A percentile compares a stretch with the other conserved stretches of the same genome.
Evolutionary conservation across 2,329 filamentous ascomycete species (phyloP).

Genomic region (Tolypocladium pustulatum): DNA sequence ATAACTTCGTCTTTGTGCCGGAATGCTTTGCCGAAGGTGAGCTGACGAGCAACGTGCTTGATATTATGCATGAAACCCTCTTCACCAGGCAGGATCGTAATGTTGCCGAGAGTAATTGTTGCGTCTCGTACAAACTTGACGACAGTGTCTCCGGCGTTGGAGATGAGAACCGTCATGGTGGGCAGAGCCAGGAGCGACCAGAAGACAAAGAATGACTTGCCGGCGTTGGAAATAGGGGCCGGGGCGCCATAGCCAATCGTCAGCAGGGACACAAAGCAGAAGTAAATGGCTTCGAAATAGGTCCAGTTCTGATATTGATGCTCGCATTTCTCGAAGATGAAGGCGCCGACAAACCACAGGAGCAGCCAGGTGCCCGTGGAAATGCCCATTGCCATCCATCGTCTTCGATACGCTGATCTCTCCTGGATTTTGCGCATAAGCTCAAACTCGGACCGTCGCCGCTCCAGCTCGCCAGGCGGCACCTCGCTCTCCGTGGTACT

Average conservation of each 20-base stretch:
- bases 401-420: conserved; percentile 51
- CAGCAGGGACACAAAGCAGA: conserved; percentile 70
- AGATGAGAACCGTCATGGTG: conserved; percentile 79
- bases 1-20: conserved; percentile 1
- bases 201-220: conserved; percentile 82
- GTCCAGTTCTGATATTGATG: conserved; percentile 46
- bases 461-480: conserved; percentile 37
- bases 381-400: conserved; percentile 62
- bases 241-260: conserved; percentile 85
- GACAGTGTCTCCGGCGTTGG: conserved; percentile 75
- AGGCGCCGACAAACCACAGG: conserved; percentile 72
- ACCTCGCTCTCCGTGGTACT: conserved; percentile 5
- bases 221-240: conserved; percentile 65
- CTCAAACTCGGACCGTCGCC: conserved; percentile 61
- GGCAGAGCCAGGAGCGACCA: conserved; percentile 82
- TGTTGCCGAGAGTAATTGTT: conserved; percentile 44
- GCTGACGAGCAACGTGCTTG: conserved; percentile 28
- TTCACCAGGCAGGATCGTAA: conserved; percentile 52
- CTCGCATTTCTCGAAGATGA: conserved; percentile 54
- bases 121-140: conserved; percentile 50
- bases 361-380: conserved; percentile 59
- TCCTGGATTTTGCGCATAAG: conserved; percentile 75
- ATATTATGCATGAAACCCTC: conserved; percentile 33
- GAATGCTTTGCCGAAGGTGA: conserved; percentile 35
- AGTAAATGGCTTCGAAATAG: conserved; percentile 79